Base-by-base conservation (phyloP, 179 eudicot genomes). In the Beta lomatogona region DNA sequence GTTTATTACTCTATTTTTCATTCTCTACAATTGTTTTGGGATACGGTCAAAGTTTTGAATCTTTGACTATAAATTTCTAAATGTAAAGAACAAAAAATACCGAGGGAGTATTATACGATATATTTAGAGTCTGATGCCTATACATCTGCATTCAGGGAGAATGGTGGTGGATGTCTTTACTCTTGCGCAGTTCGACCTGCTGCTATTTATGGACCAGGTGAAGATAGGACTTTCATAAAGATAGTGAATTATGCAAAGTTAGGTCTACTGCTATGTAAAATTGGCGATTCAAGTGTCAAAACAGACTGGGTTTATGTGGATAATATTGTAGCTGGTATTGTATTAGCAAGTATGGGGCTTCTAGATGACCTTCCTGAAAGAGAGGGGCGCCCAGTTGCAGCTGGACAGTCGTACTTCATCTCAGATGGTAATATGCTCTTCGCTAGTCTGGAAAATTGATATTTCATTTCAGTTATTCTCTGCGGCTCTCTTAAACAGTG, bases 171-270 rank as follows among this genome's bases (percentile, higher is more conserved):
- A 76, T 63, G 84, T 82, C 88, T 95, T 31, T 91, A 90, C 69
- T 88, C 98, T 54, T 93, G 98, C 87, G 91, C 99, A 52, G 80
- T 95, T 73, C 99, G 98, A 66, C 93, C 99, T 64, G 95, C 95
- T 81, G 95, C 94, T 76, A 90, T 94, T 55, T 95, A 94, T 82
- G 99, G 99, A 81, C 97, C 99, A 71, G 97, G 93, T 76, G 99
- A 95, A 89, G 92, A 91, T 80, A 89, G 92, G 79, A 94, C 90
- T 86, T 77, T 93, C 19, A 93, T 93, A 5, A 89, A 98, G 84
- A 89, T 91, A 22, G 65, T 95, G 46, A 84, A 82, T 74, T 83
- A 85, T 63, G 91, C 97, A 14, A 87, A 94, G 80, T 82, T 91
- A 81, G 98, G 98, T 67, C 88, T 95, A 57, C 59, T 92, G 52